Evolutionary conservation across 768 basidiomycete genomes (phyloP).

Genomic region (Leccinum pellstonianum): DNA sequence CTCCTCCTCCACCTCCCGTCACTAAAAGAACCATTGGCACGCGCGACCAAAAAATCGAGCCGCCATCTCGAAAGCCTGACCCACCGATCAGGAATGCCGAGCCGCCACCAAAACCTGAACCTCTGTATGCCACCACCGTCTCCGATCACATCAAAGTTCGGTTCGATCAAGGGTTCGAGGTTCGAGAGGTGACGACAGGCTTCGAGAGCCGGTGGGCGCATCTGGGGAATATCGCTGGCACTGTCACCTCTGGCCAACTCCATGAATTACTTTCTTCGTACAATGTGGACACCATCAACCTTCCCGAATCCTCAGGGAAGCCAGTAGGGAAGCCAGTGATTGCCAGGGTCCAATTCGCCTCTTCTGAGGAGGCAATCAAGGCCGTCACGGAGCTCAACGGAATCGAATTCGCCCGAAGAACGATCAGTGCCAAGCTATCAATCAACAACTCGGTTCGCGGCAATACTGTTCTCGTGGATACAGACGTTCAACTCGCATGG

Average conservation of each 20-base stretch:
- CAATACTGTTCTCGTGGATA: conserved; percentile 47
- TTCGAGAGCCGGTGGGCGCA: conserved; percentile 68
- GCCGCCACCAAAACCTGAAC: conserved; percentile 15
- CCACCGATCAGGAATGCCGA: conserved; percentile 3
- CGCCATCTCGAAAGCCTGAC: neutral
- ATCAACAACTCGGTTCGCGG: conserved; percentile 38
- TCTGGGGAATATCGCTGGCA: conserved; percentile 48
- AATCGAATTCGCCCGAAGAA: conserved; percentile 35
- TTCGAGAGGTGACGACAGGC: conserved; percentile 57
- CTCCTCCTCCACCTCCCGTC: neutral
- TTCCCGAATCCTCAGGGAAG: conserved; percentile 28
- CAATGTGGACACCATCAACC: conserved; percentile 39
- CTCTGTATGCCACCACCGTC: conserved; percentile 34
- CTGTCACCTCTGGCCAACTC: conserved; percentile 37
- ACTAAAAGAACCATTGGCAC: neutral
- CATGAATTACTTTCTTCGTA: conserved; percentile 41
- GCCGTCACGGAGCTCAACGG: conserved; percentile 55
- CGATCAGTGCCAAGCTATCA: conserved; percentile 46
- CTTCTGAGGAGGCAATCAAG: conserved; percentile 47
- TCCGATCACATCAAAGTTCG: conserved; percentile 56
- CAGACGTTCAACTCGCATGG: conserved; percentile 57
- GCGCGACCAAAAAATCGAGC: neutral
- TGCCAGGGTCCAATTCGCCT: conserved; percentile 48
- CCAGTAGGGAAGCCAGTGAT: conserved; percentile 27
- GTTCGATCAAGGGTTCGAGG: conserved; percentile 59